A percentile compares a stretch with the other conserved stretches of the same genome.
phyloP scores from a whole-genome alignment of 768 basidiomycete genomes.

The Trametes gibbosa region DNA sequence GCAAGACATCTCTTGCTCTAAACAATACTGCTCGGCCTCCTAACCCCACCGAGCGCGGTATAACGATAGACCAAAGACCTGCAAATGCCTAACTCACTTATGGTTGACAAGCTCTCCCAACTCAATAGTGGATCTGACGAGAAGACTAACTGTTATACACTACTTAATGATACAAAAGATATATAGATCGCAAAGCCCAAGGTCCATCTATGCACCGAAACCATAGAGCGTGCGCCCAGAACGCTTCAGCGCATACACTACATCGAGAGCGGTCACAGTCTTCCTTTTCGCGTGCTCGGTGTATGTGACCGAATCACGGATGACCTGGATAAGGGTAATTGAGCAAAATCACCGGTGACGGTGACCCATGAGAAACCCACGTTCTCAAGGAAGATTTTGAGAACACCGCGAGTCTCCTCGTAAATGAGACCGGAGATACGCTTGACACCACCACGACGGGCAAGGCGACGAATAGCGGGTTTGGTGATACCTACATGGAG shows the following conservation, averaged over 20 bases:
- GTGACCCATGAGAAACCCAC: slow-evolving; percentile 23
- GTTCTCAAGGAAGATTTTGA: slow-evolving; percentile 52
- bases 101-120: too few species aligned
- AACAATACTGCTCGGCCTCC: too few species aligned
- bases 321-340: slow-evolving; percentile 34
- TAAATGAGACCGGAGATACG: slow-evolving; percentile 58
- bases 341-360: background rate
- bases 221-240: slow-evolving; percentile 55
- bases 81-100: too few species aligned
- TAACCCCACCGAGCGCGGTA: too few species aligned
- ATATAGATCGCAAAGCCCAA: background rate
- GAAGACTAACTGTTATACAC: background rate
- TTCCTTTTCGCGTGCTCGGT: slow-evolving; percentile 66
- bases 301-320: slow-evolving; percentile 68
- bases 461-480: slow-evolving; percentile 61
- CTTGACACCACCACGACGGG: slow-evolving; percentile 67
- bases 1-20: too few species aligned
- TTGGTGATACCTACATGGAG: slow-evolving; percentile 49
- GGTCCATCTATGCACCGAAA: slow-evolving; percentile 41
- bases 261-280: slow-evolving; percentile 47
- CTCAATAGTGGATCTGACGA: background rate
- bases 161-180: background rate
- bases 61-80: too few species aligned
- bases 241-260: slow-evolving; percentile 46
- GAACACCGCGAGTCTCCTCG: slow-evolving; percentile 65